Evolutionary conservation across 225 moss, liverwort and hornwort species (phyloP), one percentile per base, ranked within the genome.

Genomic region (Neckera pumila): DNA sequence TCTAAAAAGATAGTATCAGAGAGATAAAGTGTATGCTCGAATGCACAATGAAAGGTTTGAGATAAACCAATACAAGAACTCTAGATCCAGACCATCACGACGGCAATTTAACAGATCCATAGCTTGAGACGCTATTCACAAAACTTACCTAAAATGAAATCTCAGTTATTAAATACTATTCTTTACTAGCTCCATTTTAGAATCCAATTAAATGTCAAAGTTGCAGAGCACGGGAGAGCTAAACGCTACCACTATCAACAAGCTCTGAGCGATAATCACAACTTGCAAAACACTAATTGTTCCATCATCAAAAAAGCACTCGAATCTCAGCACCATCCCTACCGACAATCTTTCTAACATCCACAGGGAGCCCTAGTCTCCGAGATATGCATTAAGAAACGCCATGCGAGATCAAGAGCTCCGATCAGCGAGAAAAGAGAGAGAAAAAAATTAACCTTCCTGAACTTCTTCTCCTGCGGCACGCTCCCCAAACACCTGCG

Each of bases 401-500:
- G 56, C 45, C 78, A 67, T 70, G 58, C 47, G 80, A 59, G 62
- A 86, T 86, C 86, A 87, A 81, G 58, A 89, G 63, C 76, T 61
- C 70, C 86, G 90, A 90, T 90, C 88, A 89, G 58, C 33, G 81
- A 73, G 34, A 77, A 60, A 79, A 59, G 30, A 42, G 40, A 40
- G 79, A 40, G 20, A 62, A 84, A 54, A 69, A 47, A 40, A 65
- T 58, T 36, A 91, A 98, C 98, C 98, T 93, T 98, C 98, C 92
- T 98, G 98, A 90, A 98, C 98, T 92, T 98, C 98, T 84, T 98
- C 98, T 42, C 97, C 96, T 58, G 95, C 94, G 66, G 97, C 96
- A 86, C 98, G 97, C 91, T 98, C 98, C 76, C 98, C 98, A 75
- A 98, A 98, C 82, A 98, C 98, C 90, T 98, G 97, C 49, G 96